Evolutionary conservation across 106 monocot genomes (phyloP).

Genomic region (Dendrobium officinale): DNA sequence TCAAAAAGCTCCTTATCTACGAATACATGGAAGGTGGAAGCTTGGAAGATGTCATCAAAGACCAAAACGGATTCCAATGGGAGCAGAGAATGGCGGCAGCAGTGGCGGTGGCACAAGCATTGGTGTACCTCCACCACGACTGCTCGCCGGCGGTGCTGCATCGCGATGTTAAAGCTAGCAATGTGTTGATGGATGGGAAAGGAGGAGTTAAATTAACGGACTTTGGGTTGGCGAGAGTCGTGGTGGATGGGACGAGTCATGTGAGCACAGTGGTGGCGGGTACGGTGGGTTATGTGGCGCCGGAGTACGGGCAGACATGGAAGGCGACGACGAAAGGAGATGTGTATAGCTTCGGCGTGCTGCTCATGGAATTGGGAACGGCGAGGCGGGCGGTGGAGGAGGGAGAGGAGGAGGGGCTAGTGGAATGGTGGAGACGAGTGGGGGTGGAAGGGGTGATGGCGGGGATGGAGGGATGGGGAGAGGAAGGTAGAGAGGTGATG

Average conservation of each 20-base stretch:
- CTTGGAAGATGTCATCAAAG: slow-evolving; percentile 48
- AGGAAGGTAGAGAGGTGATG: not conserved
- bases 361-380: slow-evolving; percentile 71
- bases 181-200: slow-evolving; percentile 52
- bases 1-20: slow-evolving; percentile 55
- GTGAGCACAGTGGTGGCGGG: slow-evolving; percentile 82
- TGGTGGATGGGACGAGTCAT: slow-evolving; percentile 45
- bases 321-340: slow-evolving; percentile 71
- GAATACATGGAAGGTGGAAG: slow-evolving; percentile 77
- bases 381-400: slow-evolving; percentile 70
- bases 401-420: slow-evolving; percentile 57
- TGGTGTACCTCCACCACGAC: slow-evolving; percentile 67
- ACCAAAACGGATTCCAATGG: slow-evolving; percentile 32
- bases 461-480: not conserved
- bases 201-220: slow-evolving; percentile 58
- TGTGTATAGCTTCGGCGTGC: slow-evolving; percentile 80
- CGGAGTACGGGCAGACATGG: slow-evolving; percentile 69
- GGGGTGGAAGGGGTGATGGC: not conserved
- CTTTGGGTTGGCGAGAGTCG: slow-evolving; percentile 63
- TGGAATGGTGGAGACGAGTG: slow-evolving; percentile 52
- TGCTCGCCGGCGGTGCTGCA: slow-evolving; percentile 81
- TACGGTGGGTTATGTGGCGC: slow-evolving; percentile 88
- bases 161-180: slow-evolving; percentile 88
- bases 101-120: slow-evolving; percentile 52
- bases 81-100: slow-evolving; percentile 30